Evolutionary conservation across 2,329 filamentous ascomycete species (phyloP).

Genomic region (Curvularia eragrostidis): DNA sequence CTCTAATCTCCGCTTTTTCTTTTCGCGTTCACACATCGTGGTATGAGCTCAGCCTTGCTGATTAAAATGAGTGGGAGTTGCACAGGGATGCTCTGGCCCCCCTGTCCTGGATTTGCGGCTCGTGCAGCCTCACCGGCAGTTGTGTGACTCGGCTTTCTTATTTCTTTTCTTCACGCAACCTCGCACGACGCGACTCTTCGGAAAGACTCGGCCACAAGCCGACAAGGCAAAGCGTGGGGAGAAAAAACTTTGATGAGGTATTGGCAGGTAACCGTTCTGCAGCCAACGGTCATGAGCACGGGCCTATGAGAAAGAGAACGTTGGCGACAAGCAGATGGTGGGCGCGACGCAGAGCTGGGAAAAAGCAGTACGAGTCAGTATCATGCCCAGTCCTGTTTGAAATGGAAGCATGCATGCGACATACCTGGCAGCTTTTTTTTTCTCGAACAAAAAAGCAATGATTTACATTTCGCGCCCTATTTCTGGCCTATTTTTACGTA

Average conservation of each 20-base stretch:
- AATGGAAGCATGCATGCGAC: not conserved
- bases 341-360: not conserved
- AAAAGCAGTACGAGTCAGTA: not conserved
- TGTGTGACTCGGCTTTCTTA: not conserved
- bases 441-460: not conserved
- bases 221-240: not conserved
- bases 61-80: not conserved
- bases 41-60: not conserved
- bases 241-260: too few species aligned
- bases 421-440: not conserved
- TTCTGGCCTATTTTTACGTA: not conserved
- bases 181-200: not conserved
- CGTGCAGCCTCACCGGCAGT: not conserved
- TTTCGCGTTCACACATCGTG: not conserved
- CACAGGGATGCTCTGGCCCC: not conserved
- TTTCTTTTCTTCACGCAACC: not conserved
- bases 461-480: not conserved
- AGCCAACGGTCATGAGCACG: not conserved
- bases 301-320: not conserved
- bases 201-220: not conserved
- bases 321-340: not conserved
- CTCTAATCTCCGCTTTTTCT: constrained; percentile 1
- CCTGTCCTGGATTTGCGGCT: not conserved
- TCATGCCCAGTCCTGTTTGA: not conserved
- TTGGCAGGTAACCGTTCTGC: too few species aligned